Evolutionary conservation across 768 basidiomycete species (phyloP).

Genomic region (Porphyrellus cyaneotinctus): DNA sequence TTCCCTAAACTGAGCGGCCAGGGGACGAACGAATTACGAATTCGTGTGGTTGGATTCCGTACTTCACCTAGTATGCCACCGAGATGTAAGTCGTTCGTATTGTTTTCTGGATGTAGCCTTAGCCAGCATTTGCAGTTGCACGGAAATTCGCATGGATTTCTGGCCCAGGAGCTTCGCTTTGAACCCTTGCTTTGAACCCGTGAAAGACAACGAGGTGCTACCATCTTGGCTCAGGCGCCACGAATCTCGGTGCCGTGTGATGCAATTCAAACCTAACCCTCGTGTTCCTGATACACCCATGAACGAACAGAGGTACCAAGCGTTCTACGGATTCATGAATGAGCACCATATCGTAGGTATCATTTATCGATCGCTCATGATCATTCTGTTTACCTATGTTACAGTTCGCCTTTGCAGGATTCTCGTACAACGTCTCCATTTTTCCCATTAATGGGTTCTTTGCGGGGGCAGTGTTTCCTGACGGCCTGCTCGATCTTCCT

Average conservation of each 20-base stretch:
- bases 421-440: constrained; percentile 45
- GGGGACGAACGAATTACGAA: constrained; percentile 36
- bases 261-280: constrained; percentile 37
- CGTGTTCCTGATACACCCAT: constrained; percentile 31
- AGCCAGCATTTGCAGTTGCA: constrained; percentile 35
- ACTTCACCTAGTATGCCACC: constrained; percentile 19
- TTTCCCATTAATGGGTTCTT: constrained; percentile 38
- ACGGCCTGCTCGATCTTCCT: constrained; percentile 45
- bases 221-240: constrained; percentile 45
- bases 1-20: constrained; percentile 32
- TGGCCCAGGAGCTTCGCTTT: constrained; percentile 51
- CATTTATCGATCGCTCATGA: background rate
- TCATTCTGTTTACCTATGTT: background rate
- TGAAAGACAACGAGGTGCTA: constrained; percentile 39
- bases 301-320: constrained; percentile 43
- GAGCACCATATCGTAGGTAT: constrained; percentile 44
- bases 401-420: constrained; percentile 49
- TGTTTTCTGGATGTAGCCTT: background rate
- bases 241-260: constrained; percentile 33
- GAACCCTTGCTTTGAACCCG: constrained; percentile 37
- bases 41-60: constrained; percentile 30
- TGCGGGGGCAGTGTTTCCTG: constrained; percentile 50
- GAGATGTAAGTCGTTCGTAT: constrained; percentile 33
- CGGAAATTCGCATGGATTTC: constrained; percentile 42
- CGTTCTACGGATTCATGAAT: constrained; percentile 40